A percentile compares a stretch with the other conserved stretches of the same genome.
These are phyloP conservation scores for Toxoplasma gondii DNA, from an alignment of 169 alveolate species.

Conservation along the genomic window DNA sequence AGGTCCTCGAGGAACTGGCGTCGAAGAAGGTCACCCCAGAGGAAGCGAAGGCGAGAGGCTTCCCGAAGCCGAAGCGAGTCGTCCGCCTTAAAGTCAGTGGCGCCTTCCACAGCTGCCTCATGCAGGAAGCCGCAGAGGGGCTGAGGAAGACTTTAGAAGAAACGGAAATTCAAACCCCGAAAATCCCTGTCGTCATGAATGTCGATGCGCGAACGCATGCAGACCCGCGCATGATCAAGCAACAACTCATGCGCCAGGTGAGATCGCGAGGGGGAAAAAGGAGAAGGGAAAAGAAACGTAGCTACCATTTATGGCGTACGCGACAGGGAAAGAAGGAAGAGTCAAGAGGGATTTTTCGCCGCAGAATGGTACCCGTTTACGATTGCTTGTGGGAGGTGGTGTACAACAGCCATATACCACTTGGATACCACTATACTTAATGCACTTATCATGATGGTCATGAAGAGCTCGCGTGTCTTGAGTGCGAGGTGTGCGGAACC, in stretches of 20 bases:
- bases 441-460: no score
- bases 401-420: no score
- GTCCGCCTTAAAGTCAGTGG: constrained; percentile 72
- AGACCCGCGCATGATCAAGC: constrained; percentile 71
- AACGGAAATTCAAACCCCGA: constrained; percentile 58
- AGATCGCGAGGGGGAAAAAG: background rate
- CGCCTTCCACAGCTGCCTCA: constrained; percentile 73
- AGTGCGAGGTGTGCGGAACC: no score
- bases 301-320: no score
- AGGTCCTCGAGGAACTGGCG: constrained; percentile 56
- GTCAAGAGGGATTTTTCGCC: no score
- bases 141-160: constrained; percentile 62
- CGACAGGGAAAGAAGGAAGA: no score
- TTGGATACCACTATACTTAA: no score
- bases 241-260: constrained; percentile 65
- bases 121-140: constrained; percentile 73
- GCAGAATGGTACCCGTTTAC: no score
- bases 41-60: constrained; percentile 68
- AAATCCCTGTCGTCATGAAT: constrained; percentile 73
- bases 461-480: no score
- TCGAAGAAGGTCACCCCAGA: background rate
- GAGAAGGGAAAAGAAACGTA: background rate
- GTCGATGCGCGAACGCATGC: constrained; percentile 76
- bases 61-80: constrained; percentile 59
- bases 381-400: no score